Base-by-base conservation (phyloP, 345 rosid genomes). In the Reutealis trisperma region DNA sequence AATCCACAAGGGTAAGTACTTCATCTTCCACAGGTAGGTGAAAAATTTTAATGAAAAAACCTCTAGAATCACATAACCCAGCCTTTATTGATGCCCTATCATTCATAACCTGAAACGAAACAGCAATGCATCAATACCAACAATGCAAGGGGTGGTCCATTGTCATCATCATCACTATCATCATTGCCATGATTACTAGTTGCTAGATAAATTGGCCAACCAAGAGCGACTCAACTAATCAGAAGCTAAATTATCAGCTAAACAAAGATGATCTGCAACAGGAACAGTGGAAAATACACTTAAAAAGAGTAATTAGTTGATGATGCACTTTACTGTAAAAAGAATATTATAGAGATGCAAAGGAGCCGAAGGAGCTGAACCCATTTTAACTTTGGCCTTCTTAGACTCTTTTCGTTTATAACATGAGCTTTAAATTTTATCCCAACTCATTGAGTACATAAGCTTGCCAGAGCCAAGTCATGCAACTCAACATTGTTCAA, bases 61-160 rank as follows among this genome's bases (percentile, higher is more conserved):
- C 78, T 80, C 80, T 75, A 73, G 77, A 71, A 78, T 63, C 74
- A 73, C 75, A 15, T 74, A 74, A 63, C 45, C 75, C 61, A 68
- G 78, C 80, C 81, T 63, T 77, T 34, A 65, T 68, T 67, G 70
- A 77, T 37, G 72, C 84, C 84, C 54, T 25, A 64, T 72, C 71
- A 86, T 78, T 73, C 79, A 74, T 58, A 76, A 79, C 90, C 93
- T 88, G 90, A 80, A 82, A 84, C 76, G 67, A 16, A 42, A 81
- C 15, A 67, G 72, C 45, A 75, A 66, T 51, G 63, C 73, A 76
- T 84, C 81, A 87, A 62, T 63, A 27, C 63, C 70, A 60, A 63
- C 70, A 78, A 30, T 10, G 66, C 47, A 16, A 70, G 24, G 27
- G 32, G 73, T 78, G 54, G 63, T 58, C 73, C 73, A 21, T 63